Percentiles rank a stretch among this genome's conserved stretches.
Conservation (phyloP, 305 asterid species). For the Stenogyne calaminthoides region DNA sequence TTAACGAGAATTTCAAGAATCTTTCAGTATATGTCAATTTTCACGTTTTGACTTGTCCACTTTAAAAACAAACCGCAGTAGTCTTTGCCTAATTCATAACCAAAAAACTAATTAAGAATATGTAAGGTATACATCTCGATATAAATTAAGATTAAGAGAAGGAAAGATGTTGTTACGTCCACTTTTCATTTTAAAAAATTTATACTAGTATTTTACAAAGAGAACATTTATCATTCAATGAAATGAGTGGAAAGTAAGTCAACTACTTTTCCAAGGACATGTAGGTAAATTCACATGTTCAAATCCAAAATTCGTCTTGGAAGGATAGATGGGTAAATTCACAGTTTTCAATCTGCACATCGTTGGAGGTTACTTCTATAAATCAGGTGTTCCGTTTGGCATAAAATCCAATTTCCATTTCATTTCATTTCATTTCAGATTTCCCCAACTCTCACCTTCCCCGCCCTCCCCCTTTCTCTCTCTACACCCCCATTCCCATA, state of each 20-base stretch:
- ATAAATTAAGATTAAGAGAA: too few species aligned
- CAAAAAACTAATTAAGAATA: too few species aligned
- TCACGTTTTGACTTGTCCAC: too few species aligned
- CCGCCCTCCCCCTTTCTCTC: constrained; percentile 34
- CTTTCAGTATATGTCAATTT: too few species aligned
- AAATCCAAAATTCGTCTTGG: background rate
- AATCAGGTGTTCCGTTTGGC: background rate
- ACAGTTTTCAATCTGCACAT: background rate
- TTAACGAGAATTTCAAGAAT: too few species aligned
- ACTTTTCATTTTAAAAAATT: too few species aligned
- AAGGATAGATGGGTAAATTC: constrained; percentile 32
- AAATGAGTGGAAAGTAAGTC: background rate
- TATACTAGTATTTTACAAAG: too few species aligned
- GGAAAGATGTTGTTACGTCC: too few species aligned
- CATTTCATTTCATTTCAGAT: background rate
- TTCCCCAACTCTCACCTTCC: constrained; percentile 21
- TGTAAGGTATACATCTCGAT: too few species aligned
- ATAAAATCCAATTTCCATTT: constrained; percentile 23
- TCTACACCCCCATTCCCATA: background rate
- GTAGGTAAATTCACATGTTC: background rate
- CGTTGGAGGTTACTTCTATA: constrained; percentile 5
- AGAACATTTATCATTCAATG: too few species aligned
- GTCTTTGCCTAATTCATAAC: too few species aligned
- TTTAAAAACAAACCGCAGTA: too few species aligned
- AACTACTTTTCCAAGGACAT: background rate